Base-by-base conservation (phyloP, 768 basidiomycete species). In the Lentinula lateritia region DNA sequence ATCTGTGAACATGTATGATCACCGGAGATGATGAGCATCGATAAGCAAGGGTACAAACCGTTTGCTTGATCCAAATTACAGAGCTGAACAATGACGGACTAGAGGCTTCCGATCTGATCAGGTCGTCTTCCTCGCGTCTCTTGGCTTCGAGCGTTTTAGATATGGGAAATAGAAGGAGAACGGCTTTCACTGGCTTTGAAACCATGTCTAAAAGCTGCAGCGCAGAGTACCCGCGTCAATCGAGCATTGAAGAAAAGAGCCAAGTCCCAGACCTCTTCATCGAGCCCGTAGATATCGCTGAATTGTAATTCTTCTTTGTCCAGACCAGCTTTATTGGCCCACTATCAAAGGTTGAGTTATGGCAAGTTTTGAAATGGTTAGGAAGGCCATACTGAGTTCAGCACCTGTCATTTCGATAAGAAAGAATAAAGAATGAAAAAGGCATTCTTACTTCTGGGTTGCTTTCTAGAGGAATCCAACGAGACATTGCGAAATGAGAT, bases 51-150 rank as follows among this genome's bases (percentile, higher is more conserved):
- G 16, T 15, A n/a, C 81, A 36, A 60, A 92, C 93, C 56, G 90
- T 96, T 71, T 97, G 95, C 72, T 93, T 93, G 76, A 96, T 92
- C 82, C 86, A 97, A 66, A 95, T 76, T 5, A 96, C 12, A 34
- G 39, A 20, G n/a, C 6, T 38, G 36, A 36, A 36, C 8, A 83
- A 84, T 5, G 83, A 80, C 66, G 92, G 86, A 4, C 91, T 68
- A 0, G 66, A 64, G 2, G 75, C 85, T 46, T 79, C 77, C 13
- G 71, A 72, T 32, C 72, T 72, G 52, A 90, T 80, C 65, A 72
- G 70, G 46, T 73, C 73, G 64, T 94, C 92, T 63, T 93, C 90
- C 50, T 76, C 74, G 45, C 77, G 76, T 46, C 86, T 77, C 46
- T 76, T 80, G 20, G 70, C 62, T n/a, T 83, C 81, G 10, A 84